A percentile compares a stretch with the other conserved stretches of the same genome.
Conservation (phyloP, 2,329 filamentous ascomycete genomes). For the Phialophora expanda region DNA sequence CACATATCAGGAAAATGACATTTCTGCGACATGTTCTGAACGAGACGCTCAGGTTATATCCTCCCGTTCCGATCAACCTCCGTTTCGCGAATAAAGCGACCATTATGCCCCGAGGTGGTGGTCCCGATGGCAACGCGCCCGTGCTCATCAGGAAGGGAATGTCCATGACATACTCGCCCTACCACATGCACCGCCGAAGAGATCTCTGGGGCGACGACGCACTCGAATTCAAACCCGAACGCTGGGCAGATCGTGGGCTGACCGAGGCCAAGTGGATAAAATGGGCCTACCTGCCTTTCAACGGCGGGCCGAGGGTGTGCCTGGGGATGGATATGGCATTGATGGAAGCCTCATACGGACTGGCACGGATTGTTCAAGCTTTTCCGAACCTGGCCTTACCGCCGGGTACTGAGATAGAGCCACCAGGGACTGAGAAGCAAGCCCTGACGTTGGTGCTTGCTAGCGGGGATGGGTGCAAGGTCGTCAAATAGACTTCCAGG, state of each 20-base stretch:
- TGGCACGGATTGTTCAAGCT: background rate
- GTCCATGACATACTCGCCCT: background rate
- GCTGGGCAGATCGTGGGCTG: constrained; percentile 71
- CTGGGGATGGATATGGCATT: constrained; percentile 32
- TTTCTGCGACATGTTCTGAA: background rate
- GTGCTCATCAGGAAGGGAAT: background rate
- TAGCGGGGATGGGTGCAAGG: too few species aligned
- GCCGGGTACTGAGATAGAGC: too few species aligned
- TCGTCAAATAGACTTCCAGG: too few species aligned
- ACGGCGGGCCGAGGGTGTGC: constrained; percentile 63
- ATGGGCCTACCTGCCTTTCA: constrained; percentile 74
- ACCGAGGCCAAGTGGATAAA: constrained; percentile 49
- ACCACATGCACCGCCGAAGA: constrained; percentile 66
- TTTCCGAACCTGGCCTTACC: background rate
- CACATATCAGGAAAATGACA: background rate
- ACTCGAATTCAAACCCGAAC: constrained; percentile 74
- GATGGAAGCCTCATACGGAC: background rate
- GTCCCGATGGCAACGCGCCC: background rate
- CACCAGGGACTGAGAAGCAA: too few species aligned
- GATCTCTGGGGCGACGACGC: constrained; percentile 78
- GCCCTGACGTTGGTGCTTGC: too few species aligned
- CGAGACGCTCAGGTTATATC: background rate
- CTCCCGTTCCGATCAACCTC: background rate
- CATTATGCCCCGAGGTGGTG: background rate
- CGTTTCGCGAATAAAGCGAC: background rate